Evolutionary conservation across 23 red algal genomes (phyloP).

Genomic region (Cyanidiococcus yangmingshanensis): DNA sequence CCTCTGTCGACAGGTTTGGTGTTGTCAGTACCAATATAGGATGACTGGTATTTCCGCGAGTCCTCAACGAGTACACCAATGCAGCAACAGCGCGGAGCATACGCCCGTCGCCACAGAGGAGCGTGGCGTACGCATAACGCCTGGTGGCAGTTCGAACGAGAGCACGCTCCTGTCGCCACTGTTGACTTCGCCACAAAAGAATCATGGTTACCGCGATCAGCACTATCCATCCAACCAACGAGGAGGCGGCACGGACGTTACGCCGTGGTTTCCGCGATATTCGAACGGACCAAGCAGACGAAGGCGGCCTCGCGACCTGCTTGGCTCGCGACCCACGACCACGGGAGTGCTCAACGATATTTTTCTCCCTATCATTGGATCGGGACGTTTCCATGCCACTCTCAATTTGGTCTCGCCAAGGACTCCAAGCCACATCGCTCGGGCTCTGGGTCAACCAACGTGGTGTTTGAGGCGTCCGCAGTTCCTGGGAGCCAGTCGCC

Average conservation of each 20-base stretch:
- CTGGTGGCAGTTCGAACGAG: neutral
- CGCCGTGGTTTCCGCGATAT: neutral
- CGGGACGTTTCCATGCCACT: neutral
- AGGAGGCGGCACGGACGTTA: neutral
- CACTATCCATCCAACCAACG: neutral
- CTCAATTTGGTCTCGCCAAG: neutral
- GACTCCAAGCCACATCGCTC: neutral
- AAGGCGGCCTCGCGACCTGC: neutral
- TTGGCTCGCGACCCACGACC: neutral
- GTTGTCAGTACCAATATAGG: constrained; percentile 50
- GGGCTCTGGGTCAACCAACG: neutral
- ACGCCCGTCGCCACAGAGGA: constrained; percentile 46
- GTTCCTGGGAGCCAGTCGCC: neutral
- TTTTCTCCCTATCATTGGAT: too few relatives aligned
- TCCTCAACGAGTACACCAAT: constrained; percentile 34
- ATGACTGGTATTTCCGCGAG: constrained; percentile 28
- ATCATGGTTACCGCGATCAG: neutral
- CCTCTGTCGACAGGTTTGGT: constrained; percentile 35
- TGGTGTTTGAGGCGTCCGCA: neutral
- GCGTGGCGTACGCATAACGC: constrained; percentile 48
- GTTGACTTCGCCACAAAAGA: neutral
- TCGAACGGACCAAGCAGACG: neutral
- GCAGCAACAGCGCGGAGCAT: constrained; percentile 56
- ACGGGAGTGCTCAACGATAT: too few relatives aligned
- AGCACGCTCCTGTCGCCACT: neutral